Evolutionary conservation across 75 land plant genomes (phyloP).

Genomic region (Pinus albicaulis): DNA sequence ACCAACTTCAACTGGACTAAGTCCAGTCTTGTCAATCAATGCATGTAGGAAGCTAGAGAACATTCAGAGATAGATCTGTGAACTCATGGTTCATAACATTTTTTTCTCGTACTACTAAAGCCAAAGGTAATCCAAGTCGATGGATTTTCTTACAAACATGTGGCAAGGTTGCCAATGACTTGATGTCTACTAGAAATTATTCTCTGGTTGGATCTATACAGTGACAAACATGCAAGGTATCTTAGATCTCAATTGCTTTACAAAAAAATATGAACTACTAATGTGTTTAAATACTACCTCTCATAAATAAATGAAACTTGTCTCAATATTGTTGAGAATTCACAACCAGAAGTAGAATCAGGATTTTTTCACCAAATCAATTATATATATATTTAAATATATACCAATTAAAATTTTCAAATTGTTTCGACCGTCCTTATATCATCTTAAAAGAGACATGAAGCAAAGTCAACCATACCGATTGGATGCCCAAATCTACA

Average conservation of each 20-base stretch:
- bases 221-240: neutral
- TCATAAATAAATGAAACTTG: neutral
- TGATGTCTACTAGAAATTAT: neutral
- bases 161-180: neutral
- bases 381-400: too few relatives aligned
- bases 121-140: too few relatives aligned
- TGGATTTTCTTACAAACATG: too few relatives aligned
- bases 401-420: too few relatives aligned
- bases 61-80: neutral
- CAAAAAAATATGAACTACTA: neutral
- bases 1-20: slow-evolving; percentile 91
- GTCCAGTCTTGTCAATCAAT: slow-evolving; percentile 65
- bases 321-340: too few relatives aligned
- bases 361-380: too few relatives aligned
- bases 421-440: too few relatives aligned
- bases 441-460: too few relatives aligned
- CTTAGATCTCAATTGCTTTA: neutral
- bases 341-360: too few relatives aligned
- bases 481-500: too few relatives aligned
- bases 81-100: neutral
- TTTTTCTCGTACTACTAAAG: too few relatives aligned
- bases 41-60: slow-evolving; percentile 41
- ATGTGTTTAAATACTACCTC: neutral
- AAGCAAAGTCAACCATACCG: too few relatives aligned
- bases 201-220: neutral